Percentiles rank a stretch among this genome's conserved stretches.
These are phyloP conservation scores for Metschnikowia lunata DNA, from an alignment of 805 yeast species.

Conservation along the genomic window DNA sequence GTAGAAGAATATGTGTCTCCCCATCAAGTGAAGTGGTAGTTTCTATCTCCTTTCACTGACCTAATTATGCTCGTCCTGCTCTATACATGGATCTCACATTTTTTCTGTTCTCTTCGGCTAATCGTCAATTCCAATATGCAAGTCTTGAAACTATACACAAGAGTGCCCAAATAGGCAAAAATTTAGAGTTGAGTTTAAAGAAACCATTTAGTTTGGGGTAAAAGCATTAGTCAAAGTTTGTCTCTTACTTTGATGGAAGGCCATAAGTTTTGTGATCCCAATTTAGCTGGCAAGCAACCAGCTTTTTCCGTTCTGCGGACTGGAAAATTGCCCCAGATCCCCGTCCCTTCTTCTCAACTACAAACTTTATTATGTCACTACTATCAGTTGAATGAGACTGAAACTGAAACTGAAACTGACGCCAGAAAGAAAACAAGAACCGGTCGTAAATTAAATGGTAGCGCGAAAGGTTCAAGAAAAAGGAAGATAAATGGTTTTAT, in stretches of 20 bases:
- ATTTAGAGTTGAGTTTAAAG: too few species aligned
- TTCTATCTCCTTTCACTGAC: too few species aligned
- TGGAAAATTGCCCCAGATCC: slow-evolving; percentile 1
- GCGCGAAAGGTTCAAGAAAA: neutral
- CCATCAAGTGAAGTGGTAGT: too few species aligned
- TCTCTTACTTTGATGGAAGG: too few species aligned
- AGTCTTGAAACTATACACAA: neutral
- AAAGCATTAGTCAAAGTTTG: too few species aligned
- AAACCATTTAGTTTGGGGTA: too few species aligned
- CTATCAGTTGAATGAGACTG: neutral
- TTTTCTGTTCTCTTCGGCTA: too few species aligned
- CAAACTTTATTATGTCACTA: slow-evolving; percentile 1
- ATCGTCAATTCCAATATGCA: neutral
- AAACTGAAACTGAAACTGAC: too few species aligned
- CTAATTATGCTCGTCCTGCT: too few species aligned
- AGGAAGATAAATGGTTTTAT: slow-evolving; percentile 7
- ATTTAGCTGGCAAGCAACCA: neutral
- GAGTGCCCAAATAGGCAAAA: slow-evolving; percentile 1
- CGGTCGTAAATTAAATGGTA: neutral
- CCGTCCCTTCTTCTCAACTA: slow-evolving; percentile 1
- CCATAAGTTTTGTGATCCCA: neutral
- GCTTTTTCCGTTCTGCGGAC: slow-evolving; percentile 1
- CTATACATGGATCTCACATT: too few species aligned
- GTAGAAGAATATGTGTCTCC: too few species aligned
- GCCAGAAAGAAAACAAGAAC: too few species aligned